Conservation (phyloP, 106 monocot species). For the Dioscorea alata region DNA sequence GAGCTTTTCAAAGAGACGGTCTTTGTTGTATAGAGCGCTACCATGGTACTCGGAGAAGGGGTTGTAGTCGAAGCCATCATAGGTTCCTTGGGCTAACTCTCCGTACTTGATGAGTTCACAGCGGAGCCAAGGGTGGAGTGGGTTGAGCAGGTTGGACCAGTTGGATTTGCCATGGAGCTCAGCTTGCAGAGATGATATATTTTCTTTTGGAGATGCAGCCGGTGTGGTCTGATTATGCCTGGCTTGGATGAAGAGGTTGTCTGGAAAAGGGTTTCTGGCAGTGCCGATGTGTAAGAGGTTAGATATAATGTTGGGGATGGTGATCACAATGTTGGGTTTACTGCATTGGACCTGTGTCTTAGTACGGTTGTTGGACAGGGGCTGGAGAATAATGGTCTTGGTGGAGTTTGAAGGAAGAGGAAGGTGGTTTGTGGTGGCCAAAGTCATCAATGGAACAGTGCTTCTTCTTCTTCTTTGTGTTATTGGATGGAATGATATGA, state of each 20-base stretch:
- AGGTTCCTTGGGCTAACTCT: constrained; percentile 71
- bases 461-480: no score
- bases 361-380: background rate
- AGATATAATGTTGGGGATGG: constrained; percentile 18
- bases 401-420: constrained; percentile 1
- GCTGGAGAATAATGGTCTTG: background rate
- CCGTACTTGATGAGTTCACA: constrained; percentile 71
- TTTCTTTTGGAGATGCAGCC: constrained; percentile 37
- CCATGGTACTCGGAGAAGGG: constrained; percentile 39
- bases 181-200: constrained; percentile 33
- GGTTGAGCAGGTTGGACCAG: constrained; percentile 56
- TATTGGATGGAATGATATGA: no score
- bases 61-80: constrained; percentile 70
- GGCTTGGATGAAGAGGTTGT: background rate
- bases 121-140: constrained; percentile 69
- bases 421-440: constrained; percentile 2
- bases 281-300: constrained; percentile 20
- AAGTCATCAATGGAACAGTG: no score
- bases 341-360: background rate
- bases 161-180: constrained; percentile 44
- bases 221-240: constrained; percentile 6
- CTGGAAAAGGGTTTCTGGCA: background rate
- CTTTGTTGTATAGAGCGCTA: constrained; percentile 36
- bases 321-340: background rate
- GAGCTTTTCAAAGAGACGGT: constrained; percentile 28